Evolutionary conservation across 805 yeast species (phyloP).

Genomic region (Cyberlindnera mrakii): DNA sequence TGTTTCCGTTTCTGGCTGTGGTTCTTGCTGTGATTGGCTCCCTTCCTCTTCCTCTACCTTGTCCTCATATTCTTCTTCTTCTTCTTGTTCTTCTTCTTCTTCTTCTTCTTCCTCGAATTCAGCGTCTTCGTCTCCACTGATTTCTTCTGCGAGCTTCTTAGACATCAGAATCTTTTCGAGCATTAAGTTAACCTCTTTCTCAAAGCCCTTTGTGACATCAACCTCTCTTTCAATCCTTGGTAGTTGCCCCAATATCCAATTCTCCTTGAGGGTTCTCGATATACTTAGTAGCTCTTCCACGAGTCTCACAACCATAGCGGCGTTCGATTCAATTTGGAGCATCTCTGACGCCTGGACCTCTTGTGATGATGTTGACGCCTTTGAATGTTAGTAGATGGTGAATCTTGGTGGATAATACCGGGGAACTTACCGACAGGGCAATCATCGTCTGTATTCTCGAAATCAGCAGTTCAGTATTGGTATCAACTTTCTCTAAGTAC

Average conservation of each 20-base stretch:
- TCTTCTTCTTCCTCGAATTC: conserved; percentile 7
- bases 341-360: conserved; percentile 44
- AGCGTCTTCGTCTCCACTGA: conserved; percentile 2
- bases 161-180: conserved; percentile 6
- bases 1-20: background rate
- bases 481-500: conserved; percentile 40
- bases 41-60: conserved; percentile 2
- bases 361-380: conserved; percentile 26
- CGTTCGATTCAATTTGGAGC: conserved; percentile 48
- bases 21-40: background rate
- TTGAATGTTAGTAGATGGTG: background rate
- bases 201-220: conserved; percentile 3
- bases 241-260: conserved; percentile 52
- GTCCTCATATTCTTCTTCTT: conserved; percentile 4
- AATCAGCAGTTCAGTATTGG: conserved; percentile 44
- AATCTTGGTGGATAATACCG: background rate
- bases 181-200: conserved; percentile 8
- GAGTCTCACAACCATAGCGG: conserved; percentile 43
- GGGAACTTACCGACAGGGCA: conserved; percentile 34
- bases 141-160: conserved; percentile 8
- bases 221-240: conserved; percentile 26
- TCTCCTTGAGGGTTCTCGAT: conserved; percentile 44
- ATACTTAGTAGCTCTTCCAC: conserved; percentile 47
- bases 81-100: conserved; percentile 5
- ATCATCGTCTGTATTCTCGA: conserved; percentile 48